phyloP scores from a whole-genome alignment of 768 basidiomycete genomes.

The Tricholoma flavovirens region DNA sequence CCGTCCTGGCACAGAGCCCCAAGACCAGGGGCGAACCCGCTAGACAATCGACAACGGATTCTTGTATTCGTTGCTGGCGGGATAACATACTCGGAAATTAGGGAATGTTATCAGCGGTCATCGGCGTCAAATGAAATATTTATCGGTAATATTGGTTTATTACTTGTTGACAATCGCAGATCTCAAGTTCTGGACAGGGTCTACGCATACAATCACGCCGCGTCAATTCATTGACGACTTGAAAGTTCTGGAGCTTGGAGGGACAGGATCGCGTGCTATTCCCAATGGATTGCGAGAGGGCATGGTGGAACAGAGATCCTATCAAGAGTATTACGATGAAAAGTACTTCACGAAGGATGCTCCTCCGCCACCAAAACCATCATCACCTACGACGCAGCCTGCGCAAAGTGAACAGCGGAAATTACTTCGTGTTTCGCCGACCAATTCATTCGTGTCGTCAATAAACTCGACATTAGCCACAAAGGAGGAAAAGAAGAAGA shows the following conservation, averaged over 20 bases:
- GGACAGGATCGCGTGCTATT: slow-evolving; percentile 67
- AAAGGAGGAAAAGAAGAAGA: slow-evolving; percentile 68
- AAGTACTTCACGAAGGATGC: slow-evolving; percentile 67
- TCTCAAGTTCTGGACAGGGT: slow-evolving; percentile 48
- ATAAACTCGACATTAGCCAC: slow-evolving; percentile 33
- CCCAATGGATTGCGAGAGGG: slow-evolving; percentile 64
- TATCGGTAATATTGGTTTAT: slow-evolving; percentile 58
- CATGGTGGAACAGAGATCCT: slow-evolving; percentile 40
- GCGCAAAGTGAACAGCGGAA: slow-evolving; percentile 29
- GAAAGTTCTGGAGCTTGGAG: slow-evolving; percentile 81
- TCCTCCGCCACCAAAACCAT: slow-evolving; percentile 43
- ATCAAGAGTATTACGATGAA: slow-evolving; percentile 77
- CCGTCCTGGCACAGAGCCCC: slow-evolving; percentile 86
- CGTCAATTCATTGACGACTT: slow-evolving; percentile 82
- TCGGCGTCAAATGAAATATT: slow-evolving; percentile 75
- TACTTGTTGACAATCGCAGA: not conserved
- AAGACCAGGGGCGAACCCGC: slow-evolving; percentile 39
- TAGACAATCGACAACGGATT: slow-evolving; percentile 65
- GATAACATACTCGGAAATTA: slow-evolving; percentile 92
- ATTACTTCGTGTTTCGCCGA: slow-evolving; percentile 44
- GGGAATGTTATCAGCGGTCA: slow-evolving; percentile 80
- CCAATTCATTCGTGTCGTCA: slow-evolving; percentile 46
- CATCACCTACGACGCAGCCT: slow-evolving; percentile 30
- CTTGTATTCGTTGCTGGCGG: slow-evolving; percentile 93
- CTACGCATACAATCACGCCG: slow-evolving; percentile 83